A percentile compares a stretch with the other conserved stretches of the same genome.
Evolutionary conservation across 2,329 filamentous ascomycete species (phyloP).

Genomic region (Aspergillus cejpii): DNA sequence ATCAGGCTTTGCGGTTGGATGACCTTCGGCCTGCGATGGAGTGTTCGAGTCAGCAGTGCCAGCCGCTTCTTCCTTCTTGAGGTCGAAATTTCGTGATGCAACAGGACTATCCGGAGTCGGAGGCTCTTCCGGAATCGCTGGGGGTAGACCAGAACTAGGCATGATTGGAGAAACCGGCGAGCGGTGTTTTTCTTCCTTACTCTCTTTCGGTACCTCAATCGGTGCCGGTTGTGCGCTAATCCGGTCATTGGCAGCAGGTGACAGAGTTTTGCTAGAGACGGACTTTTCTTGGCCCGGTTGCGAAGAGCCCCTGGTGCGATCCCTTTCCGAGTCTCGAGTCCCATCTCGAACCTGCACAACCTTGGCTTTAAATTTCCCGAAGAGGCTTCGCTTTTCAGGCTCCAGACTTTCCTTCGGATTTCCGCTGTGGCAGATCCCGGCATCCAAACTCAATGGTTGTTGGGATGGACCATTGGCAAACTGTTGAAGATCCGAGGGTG

Average conservation of each 20-base stretch:
- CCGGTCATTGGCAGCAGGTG: slow-evolving; percentile 25
- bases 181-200: slow-evolving; percentile 18
- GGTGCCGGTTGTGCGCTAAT: slow-evolving; percentile 17
- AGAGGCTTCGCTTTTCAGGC: slow-evolving; percentile 53
- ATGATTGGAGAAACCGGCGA: slow-evolving; percentile 26
- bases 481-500: slow-evolving; percentile 39
- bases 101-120: slow-evolving; percentile 23
- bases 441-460: slow-evolving; percentile 34
- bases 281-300: slow-evolving; percentile 31
- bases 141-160: slow-evolving; percentile 26
- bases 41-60: neutral
- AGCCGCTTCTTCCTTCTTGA: slow-evolving; percentile 3
- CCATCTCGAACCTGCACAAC: slow-evolving; percentile 50
- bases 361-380: slow-evolving; percentile 61
- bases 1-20: neutral
- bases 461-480: slow-evolving; percentile 33
- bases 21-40: neutral
- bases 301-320: slow-evolving; percentile 48
- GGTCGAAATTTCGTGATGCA: slow-evolving; percentile 6
- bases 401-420: slow-evolving; percentile 27
- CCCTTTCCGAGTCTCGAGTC: slow-evolving; percentile 50
- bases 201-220: slow-evolving; percentile 22
- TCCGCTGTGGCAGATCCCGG: slow-evolving; percentile 32
- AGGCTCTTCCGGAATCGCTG: slow-evolving; percentile 32
- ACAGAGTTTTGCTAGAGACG: slow-evolving; percentile 30